These are phyloP conservation scores for Xanthoconium stramineum DNA, from an alignment of 768 basidiomycete genomes.

Conservation along the genomic window DNA sequence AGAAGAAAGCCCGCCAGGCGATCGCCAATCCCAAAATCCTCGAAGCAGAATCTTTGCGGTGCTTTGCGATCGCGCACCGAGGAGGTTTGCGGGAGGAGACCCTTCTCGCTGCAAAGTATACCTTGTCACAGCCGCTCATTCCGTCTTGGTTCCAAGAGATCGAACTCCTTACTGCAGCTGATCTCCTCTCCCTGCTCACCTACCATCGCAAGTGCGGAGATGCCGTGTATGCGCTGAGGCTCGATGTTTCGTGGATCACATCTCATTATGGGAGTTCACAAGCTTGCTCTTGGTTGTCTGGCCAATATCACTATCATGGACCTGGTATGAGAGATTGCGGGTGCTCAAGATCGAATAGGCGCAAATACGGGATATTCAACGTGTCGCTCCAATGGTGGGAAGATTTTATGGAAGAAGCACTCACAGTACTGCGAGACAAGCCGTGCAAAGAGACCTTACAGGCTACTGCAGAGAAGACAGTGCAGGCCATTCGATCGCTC, in stretches of 20 bases:
- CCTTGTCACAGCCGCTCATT: background rate
- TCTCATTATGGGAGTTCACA: background rate
- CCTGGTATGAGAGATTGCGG: too few species aligned
- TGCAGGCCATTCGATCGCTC: background rate
- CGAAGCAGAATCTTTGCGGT: background rate
- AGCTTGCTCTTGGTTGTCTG: background rate
- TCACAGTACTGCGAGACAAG: slow-evolving; percentile 13
- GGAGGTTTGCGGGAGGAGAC: background rate
- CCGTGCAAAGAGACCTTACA: slow-evolving; percentile 14
- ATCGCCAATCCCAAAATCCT: background rate
- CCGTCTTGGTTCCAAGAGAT: background rate
- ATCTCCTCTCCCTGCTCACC: background rate
- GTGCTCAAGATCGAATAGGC: background rate
- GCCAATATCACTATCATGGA: too few species aligned
- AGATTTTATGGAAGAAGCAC: background rate
- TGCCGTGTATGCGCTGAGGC: background rate
- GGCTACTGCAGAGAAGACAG: background rate
- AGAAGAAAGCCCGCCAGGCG: background rate
- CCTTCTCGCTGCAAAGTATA: background rate
- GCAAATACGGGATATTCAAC: background rate
- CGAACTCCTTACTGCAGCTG: background rate
- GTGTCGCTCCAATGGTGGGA: slow-evolving; percentile 14
- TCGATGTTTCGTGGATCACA: background rate
- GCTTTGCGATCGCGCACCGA: background rate
- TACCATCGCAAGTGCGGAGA: background rate